Evolutionary conservation across 495 filamentous ascomycete genomes (phyloP).

Genomic region (Halenospora varia): DNA sequence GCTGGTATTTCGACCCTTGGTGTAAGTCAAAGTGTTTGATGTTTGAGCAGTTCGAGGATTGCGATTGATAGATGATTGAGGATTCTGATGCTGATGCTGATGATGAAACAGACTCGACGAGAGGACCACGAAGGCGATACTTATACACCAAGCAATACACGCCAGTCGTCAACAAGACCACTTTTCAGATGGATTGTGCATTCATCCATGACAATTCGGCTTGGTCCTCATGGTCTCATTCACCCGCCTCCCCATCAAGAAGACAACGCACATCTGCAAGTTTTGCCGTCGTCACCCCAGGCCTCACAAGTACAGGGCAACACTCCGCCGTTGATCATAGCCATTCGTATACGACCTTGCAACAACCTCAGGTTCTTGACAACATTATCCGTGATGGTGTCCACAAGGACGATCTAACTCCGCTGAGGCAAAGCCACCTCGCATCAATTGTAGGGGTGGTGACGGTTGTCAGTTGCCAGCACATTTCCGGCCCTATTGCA

Average conservation of each 20-base stretch:
- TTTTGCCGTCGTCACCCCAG: slow-evolving; percentile 8
- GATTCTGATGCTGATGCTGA: slow-evolving; percentile 13
- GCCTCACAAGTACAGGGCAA: background rate
- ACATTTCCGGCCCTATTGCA: slow-evolving; percentile 5
- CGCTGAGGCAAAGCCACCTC: background rate
- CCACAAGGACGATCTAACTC: slow-evolving; percentile 1
- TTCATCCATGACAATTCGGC: background rate
- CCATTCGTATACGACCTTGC: background rate
- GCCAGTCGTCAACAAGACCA: background rate
- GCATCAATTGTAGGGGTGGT: slow-evolving; percentile 14
- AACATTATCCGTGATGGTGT: slow-evolving; percentile 4
- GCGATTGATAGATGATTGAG: slow-evolving; percentile 16
- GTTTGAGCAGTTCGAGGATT: slow-evolving; percentile 4
- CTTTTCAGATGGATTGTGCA: too few relatives aligned
- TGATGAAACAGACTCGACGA: slow-evolving; percentile 12
- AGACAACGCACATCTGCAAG: slow-evolving; percentile 19
- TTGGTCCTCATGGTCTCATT: background rate
- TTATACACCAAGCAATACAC: slow-evolving; percentile 15
- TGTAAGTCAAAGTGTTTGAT: slow-evolving; percentile 2
- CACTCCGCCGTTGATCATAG: background rate
- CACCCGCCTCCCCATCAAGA: slow-evolving; percentile 5
- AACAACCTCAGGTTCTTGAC: background rate
- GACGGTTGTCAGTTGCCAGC: slow-evolving; percentile 11
- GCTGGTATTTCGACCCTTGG: background rate
- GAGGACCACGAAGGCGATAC: slow-evolving; percentile 5